Evolutionary conservation across 495 filamentous ascomycete species (phyloP).

Genomic region (Pyrenula aspistea): DNA sequence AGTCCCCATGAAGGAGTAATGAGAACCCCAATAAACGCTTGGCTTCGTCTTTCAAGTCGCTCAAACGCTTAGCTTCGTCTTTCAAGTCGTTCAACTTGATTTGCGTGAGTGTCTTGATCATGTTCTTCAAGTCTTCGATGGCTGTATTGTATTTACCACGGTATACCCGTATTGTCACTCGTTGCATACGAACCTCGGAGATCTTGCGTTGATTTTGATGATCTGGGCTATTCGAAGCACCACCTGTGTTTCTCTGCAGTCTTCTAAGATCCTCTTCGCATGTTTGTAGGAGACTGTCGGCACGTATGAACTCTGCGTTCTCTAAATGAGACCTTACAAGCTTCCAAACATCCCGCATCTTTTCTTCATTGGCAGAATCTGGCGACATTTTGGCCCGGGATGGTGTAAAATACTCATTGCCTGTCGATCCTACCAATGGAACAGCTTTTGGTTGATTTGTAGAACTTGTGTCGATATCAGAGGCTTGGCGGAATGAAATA

Average conservation of each 20-base stretch:
- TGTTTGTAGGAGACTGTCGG: neutral
- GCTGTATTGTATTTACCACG: neutral
- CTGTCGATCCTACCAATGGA: neutral
- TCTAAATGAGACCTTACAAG: neutral
- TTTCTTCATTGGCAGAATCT: neutral
- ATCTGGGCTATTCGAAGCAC: neutral
- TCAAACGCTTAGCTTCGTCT: neutral
- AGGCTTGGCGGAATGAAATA: neutral
- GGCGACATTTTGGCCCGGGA: neutral
- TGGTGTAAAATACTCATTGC: neutral
- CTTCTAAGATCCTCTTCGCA: neutral
- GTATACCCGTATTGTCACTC: neutral
- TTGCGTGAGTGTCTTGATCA: neutral
- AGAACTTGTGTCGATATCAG: neutral
- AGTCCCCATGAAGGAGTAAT: neutral
- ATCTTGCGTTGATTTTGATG: neutral
- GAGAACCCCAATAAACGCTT: neutral
- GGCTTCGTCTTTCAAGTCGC: neutral
- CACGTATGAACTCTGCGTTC: neutral
- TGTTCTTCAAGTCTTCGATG: neutral
- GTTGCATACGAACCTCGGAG: neutral
- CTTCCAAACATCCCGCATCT: neutral
- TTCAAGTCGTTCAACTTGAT: neutral
- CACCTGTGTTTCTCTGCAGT: neutral
- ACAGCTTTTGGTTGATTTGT: neutral